Base-by-base conservation (phyloP, 179 eudicot genomes). In the Spergularia azorica region DNA sequence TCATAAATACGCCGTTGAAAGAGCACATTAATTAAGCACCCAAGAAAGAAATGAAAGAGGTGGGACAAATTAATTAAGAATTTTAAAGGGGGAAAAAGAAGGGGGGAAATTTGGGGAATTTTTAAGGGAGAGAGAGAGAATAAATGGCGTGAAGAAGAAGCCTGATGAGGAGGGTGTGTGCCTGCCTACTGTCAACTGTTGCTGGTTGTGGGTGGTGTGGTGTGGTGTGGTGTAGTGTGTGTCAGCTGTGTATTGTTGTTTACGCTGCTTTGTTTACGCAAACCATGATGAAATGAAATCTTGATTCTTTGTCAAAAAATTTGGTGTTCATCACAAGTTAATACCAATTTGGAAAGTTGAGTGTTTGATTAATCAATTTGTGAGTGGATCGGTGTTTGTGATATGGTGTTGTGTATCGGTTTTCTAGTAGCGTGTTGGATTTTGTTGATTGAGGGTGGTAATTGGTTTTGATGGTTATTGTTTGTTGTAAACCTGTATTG, bases 21-120 rank as follows among this genome's bases (percentile, higher is more conserved):
- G 62, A 78, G 67, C 73, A 74, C 81, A 82, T 78, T 69, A 74
- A 82, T 82, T 70, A 70, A 41, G 79, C 54, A 78, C 67, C 76
- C 69, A 82, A 55, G 56, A 66, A 76, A 67, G 63, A 62, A 77
- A 61, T 11, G 39, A 63, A 57, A 16, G 67, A 21, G 69, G 71
- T 50, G 32, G 32, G 32, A 26, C 32, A 20, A 52, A 73, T 26
- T 26, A 26, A 58, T 75, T 70, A 78, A 78, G 83, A 83, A 83
- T 71, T 72, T 66, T 39, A 66, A 39, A 75, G 69, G 18, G 63
- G 32, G 15, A 46, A 50, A 64, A 74, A 55, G 36, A 12, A 15
- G 16, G 58, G 32, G 32, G 32, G 32, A 26, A 26, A 26, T 26
- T 26, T 26, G 32, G 32, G 32, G 32, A 26, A 26, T 26, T 26